Conservation (phyloP, 306 rosid species). For the Ammopiptanthus mongolicus region DNA sequence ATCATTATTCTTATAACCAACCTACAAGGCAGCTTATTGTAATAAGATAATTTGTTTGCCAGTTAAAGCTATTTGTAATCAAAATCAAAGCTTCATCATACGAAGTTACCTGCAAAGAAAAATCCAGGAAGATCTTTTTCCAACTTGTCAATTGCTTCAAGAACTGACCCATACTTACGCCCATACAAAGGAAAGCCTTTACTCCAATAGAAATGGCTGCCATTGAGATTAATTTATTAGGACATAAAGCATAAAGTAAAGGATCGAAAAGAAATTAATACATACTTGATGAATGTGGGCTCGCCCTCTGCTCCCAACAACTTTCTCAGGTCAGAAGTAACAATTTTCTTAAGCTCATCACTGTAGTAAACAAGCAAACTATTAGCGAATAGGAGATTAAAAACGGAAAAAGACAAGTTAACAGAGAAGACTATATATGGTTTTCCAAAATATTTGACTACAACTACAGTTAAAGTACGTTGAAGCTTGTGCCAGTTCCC, state of each 20-base stretch:
- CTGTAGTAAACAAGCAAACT: slow-evolving; percentile 37
- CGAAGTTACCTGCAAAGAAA: slow-evolving; percentile 73
- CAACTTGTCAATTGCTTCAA: slow-evolving; percentile 76
- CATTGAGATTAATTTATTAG: slow-evolving; percentile 30
- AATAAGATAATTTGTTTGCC: background rate
- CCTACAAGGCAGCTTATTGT: background rate
- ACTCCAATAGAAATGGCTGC: slow-evolving; percentile 85
- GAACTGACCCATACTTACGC: slow-evolving; percentile 61
- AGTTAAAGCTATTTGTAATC: background rate
- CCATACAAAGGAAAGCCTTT: slow-evolving; percentile 94
- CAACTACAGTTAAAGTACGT: slow-evolving; percentile 41
- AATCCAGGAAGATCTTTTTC: slow-evolving; percentile 88
- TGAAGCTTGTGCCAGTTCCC: slow-evolving; percentile 72
- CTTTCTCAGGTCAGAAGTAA: slow-evolving; percentile 75
- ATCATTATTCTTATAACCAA: background rate
- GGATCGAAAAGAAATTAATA: slow-evolving; percentile 4
- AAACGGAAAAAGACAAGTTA: background rate
- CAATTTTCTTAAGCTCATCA: slow-evolving; percentile 68
- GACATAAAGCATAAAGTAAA: background rate
- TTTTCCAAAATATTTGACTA: background rate
- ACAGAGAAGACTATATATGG: slow-evolving; percentile 15
- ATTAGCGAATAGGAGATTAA: slow-evolving; percentile 9
- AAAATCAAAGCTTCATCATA: background rate
- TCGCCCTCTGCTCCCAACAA: slow-evolving; percentile 87
- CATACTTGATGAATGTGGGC: slow-evolving; percentile 76